Evolutionary conservation across 177 flowering plant genomes (phyloP), one percentile per base, ranked within the genome.

Genomic region (Vitis hybrid): DNA sequence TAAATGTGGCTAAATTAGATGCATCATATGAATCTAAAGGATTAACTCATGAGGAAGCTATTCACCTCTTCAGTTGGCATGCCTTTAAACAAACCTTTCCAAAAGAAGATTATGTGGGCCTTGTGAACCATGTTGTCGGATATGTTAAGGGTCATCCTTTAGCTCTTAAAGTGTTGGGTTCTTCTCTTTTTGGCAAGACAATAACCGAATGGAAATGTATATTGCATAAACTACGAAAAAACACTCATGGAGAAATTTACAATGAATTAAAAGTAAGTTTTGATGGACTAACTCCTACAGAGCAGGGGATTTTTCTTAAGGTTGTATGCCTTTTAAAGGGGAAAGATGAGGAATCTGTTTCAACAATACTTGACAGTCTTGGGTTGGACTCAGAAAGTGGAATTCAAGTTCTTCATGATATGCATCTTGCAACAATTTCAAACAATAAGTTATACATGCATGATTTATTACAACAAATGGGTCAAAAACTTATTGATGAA

Each of bases 81-180:
- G 78, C 78, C 9, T 75, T 75, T 63, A 55, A 50, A 18, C 12
- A 21, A n/a, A n/a, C 40, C n/a, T 7, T 52, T 3, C 78, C 78
- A 3, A 11, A 35, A 18, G 24, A 60, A 1, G 64, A 27, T 32
- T 66, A 49, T 55, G 15, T 10, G 4, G 18, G 46, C 0, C 60
- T 70, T 3, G 30, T 73, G 2, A n/a, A 19, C 0, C 6, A 19
- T 24, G 52, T 32, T 0, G 51, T 69, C 3, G 6, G 6, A 8
- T 66, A 60, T 61, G 67, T 64, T 16, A 58, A 57, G 9, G 72
- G 72, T 13, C 21, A 30, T 14, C 76, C 76, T 13, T 73, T 73
- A 2, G 68, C 64, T 66, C 67, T 75, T 15, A 48, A 66, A 66
- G 64, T 66, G 2, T 18, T 66, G 13, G 74, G 74, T 21, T 70